Base-by-base conservation (phyloP, 352 stramenopile species). In the Globisporangium cederbergense region DNA sequence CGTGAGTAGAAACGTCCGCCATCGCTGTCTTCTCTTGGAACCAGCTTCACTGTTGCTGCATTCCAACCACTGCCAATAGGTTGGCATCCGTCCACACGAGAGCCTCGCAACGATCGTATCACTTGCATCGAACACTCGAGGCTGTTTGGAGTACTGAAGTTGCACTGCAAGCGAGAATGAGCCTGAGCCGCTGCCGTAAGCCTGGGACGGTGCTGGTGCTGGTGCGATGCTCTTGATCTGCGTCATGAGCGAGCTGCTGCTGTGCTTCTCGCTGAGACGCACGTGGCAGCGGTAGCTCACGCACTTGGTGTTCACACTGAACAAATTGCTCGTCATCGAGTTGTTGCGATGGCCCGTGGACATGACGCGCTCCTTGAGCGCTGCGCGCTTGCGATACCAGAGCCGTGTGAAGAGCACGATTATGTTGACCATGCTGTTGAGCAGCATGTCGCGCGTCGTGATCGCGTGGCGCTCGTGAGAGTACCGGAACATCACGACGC, bases 231-330 rank as follows among this genome's bases (percentile, higher is more conserved):
- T 58, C 30, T 58, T 7, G 16, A 58, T 30, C 20, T 10, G 51
- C 2, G 51, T 58, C 30, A 34, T n/a, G 18, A 58, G 22, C 6
- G 51, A 42, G 18, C 30, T 43, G 30, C 30, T 43, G 30, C 22
- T 25, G 13, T 28, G 28, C 36, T 58, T 45, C 51, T 22, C 34
- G 16, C 34, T 9, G 4, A 58, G 51, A 0, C 54, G 62, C 5
- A 77, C 46, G 10, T 59, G 68, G 49, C 71, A 77, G 47, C 73
- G 72, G 38, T 73, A 77, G 61, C 55, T 74, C 16, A 70, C 67
- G 55, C 71, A 68, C 7, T 62, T 65, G 1, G 18, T 69, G 67
- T 22, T 60, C 45, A 22, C 65, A 28, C 38, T 58, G 60, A n/a
- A 72, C 57, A 14, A 68, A 59, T 51, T 66, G 59, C 51, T 66